phyloP scores from a whole-genome alignment of 2,329 filamentous ascomycete genomes.

The Penicillium sp. region DNA sequence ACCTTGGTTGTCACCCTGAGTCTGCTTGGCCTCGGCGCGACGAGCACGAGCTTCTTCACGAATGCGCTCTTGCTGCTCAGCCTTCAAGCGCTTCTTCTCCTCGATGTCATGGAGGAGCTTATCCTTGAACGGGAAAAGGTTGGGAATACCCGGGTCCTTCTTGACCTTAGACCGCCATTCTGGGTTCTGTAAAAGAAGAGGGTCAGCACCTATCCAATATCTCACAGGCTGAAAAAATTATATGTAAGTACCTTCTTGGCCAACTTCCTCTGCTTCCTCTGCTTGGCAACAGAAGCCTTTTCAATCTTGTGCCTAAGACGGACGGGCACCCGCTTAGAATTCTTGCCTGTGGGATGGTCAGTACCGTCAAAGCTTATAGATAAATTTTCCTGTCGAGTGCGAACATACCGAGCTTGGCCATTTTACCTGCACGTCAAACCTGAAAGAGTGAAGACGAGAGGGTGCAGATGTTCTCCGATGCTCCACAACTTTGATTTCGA shows the following conservation, averaged over 20 bases:
- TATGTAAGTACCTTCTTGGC: constrained; percentile 65
- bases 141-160: constrained; percentile 97
- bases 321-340: constrained; percentile 85
- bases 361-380: background rate
- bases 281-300: constrained; percentile 84
- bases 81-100: constrained; percentile 73
- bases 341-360: constrained; percentile 62
- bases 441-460: constrained; percentile 13
- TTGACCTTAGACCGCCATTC: constrained; percentile 94
- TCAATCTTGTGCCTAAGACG: constrained; percentile 93
- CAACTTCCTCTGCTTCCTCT: constrained; percentile 80
- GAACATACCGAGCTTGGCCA: constrained; percentile 41
- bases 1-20: constrained; percentile 31
- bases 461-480: constrained; percentile 10
- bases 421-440: constrained; percentile 24
- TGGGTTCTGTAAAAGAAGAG: constrained; percentile 60
- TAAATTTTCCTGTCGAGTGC: background rate
- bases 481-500: constrained; percentile 18
- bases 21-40: constrained; percentile 36
- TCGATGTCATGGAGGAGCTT: constrained; percentile 92
- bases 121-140: constrained; percentile 96
- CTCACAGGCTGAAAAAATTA: background rate
- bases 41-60: constrained; percentile 59
- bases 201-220: constrained; percentile 9
- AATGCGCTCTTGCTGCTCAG: constrained; percentile 68